phyloP scores from a whole-genome alignment of 805 yeast species.

The Saccharomyces cerevisiae region DNA sequence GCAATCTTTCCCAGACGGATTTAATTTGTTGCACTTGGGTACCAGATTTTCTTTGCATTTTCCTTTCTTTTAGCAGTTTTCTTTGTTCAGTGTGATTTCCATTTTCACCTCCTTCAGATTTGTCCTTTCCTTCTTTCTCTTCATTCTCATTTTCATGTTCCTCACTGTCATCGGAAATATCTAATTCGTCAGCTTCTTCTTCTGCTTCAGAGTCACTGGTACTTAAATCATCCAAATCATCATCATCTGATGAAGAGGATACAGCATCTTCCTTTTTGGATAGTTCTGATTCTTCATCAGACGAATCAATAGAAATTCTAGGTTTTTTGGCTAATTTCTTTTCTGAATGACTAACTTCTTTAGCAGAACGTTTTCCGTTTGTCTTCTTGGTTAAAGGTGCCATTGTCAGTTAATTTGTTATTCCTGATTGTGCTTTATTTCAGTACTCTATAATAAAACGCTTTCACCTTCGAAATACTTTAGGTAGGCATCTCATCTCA shows the following conservation, averaged over 20 bases:
- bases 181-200: conserved; percentile 25
- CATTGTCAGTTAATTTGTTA: neutral
- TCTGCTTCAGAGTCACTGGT: conserved; percentile 13
- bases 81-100: conserved; percentile 74
- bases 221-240: conserved; percentile 26
- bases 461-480: neutral
- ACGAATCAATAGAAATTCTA: conserved; percentile 28
- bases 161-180: conserved; percentile 23
- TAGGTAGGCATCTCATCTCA: neutral
- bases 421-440: neutral
- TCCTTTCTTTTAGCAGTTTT: conserved; percentile 69
- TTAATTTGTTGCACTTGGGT: conserved; percentile 76
- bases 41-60: conserved; percentile 82
- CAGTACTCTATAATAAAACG: neutral
- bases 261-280: conserved; percentile 21
- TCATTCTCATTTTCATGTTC: conserved; percentile 28
- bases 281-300: conserved; percentile 22
- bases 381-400: neutral
- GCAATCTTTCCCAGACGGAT: conserved; percentile 79
- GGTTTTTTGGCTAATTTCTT: conserved; percentile 24
- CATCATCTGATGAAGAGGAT: conserved; percentile 16
- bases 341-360: neutral
- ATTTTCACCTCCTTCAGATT: conserved; percentile 30
- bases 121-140: conserved; percentile 26
- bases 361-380: neutral